Conservation (phyloP, 192 early-diverging fungal species). For the Funneliformis geosporum region DNA sequence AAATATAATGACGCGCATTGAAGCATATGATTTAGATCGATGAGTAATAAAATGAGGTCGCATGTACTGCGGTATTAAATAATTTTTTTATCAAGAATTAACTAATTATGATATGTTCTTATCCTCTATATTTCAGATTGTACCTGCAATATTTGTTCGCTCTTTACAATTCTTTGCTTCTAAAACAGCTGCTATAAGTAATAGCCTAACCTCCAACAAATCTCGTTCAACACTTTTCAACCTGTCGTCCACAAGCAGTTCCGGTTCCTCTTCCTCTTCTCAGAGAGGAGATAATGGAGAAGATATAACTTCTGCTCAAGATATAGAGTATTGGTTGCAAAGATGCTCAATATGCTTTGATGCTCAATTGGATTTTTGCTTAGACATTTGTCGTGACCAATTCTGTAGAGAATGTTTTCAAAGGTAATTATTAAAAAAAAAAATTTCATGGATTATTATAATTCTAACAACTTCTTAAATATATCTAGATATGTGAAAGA, state of each 20-base stretch:
- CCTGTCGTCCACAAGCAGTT: slow-evolving; percentile 19
- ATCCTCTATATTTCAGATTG: slow-evolving; percentile 1
- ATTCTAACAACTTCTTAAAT: neutral
- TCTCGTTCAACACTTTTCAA: neutral
- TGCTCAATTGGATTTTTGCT: slow-evolving; percentile 54
- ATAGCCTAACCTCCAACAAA: neutral
- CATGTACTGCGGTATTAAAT: neutral
- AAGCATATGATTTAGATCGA: neutral
- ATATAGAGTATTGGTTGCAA: slow-evolving; percentile 57
- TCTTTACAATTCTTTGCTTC: slow-evolving; percentile 23
- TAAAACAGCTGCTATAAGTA: slow-evolving; percentile 16
- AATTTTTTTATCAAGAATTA: slow-evolving; percentile 10
- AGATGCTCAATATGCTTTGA: slow-evolving; percentile 64
- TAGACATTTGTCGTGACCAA: slow-evolving; percentile 58
- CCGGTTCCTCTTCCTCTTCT: slow-evolving; percentile 22
- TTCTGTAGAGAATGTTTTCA: slow-evolving; percentile 59
- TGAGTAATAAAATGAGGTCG: neutral
- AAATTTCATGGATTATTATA: neutral
- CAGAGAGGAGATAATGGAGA: slow-evolving; percentile 38
- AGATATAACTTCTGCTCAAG: slow-evolving; percentile 30
- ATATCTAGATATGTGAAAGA: slow-evolving; percentile 52
- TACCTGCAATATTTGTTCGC: slow-evolving; percentile 26
- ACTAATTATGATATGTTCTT: neutral
- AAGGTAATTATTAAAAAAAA: slow-evolving; percentile 39
- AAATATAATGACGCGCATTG: neutral